Conservation (phyloP, 345 rosid genomes). For the Citrus hindsii region DNA sequence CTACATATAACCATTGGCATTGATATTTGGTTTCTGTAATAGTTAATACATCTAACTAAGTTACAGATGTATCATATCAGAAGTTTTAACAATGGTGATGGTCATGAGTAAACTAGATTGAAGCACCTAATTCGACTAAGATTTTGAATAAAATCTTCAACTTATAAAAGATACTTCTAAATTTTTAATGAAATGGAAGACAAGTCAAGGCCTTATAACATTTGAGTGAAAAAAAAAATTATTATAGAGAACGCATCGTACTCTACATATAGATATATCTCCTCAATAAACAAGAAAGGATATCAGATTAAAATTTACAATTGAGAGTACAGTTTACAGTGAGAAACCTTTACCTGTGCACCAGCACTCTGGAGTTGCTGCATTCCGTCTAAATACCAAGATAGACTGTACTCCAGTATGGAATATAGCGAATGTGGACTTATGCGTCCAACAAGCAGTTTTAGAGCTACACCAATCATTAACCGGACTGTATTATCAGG, state of each 20-base stretch:
- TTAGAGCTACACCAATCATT: constrained; percentile 50
- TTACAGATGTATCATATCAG: background rate
- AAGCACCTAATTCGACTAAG: background rate
- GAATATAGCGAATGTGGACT: constrained; percentile 40
- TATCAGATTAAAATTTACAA: background rate
- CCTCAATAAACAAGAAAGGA: background rate
- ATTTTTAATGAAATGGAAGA: too few relatives aligned
- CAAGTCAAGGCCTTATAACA: background rate
- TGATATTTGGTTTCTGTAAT: background rate
- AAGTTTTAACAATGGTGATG: background rate
- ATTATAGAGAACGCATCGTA: background rate
- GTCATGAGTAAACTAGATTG: background rate
- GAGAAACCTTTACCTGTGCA: constrained; percentile 66
- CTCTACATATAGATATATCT: background rate
- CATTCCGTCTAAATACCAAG: constrained; percentile 63
- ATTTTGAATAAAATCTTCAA: background rate
- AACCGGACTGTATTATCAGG: constrained; percentile 52
- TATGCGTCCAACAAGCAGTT: constrained; percentile 49
- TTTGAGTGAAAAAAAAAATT: too few relatives aligned
- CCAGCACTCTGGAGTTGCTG: constrained; percentile 54
- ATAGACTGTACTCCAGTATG: constrained; percentile 44
- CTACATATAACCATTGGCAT: background rate
- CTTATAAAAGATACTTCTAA: too few relatives aligned
- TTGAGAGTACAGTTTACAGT: background rate
- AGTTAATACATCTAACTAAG: background rate